Conservation (phyloP, 2,329 filamentous ascomycete species). For the Diaporthe sp. region DNA sequence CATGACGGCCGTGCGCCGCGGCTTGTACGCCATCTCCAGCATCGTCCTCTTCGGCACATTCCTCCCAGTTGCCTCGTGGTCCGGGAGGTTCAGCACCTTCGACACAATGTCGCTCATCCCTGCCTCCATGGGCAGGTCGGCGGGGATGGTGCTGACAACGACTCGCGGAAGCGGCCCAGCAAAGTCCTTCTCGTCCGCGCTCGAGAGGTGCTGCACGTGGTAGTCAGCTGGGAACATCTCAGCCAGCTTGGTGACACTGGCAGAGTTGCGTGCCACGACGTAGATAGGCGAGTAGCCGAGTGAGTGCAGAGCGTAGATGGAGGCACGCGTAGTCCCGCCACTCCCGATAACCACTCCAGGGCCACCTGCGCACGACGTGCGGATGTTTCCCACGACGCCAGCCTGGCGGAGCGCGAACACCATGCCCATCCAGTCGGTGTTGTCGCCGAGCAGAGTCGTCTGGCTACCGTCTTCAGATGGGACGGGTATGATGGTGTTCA, state of each 20-base stretch:
- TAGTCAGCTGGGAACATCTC: constrained; percentile 80
- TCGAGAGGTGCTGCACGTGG: constrained; percentile 74
- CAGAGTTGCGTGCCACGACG: constrained; percentile 80
- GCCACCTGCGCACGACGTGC: constrained; percentile 51
- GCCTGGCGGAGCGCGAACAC: constrained; percentile 79
- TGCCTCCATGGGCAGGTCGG: constrained; percentile 84
- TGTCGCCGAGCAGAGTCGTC: constrained; percentile 80
- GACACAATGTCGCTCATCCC: constrained; percentile 75
- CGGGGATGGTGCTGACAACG: constrained; percentile 91
- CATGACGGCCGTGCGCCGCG: constrained; percentile 85
- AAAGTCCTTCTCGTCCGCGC: constrained; percentile 63
- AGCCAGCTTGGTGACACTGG: constrained; percentile 76
- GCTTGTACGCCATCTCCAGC: constrained; percentile 97
- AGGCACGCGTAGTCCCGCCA: constrained; percentile 91
- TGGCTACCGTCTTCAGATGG: constrained; percentile 51
- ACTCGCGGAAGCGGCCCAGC: constrained; percentile 70
- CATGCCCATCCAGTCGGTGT: constrained; percentile 98
- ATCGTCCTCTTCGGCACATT: constrained; percentile 68
- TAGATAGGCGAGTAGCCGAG: constrained; percentile 91
- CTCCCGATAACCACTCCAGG: constrained; percentile 86
- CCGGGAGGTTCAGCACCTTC: constrained; percentile 59
- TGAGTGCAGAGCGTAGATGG: constrained; percentile 86
- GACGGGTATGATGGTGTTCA: constrained; percentile 89
- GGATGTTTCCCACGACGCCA: constrained; percentile 64
- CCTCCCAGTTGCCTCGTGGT: constrained; percentile 46